Conservation (phyloP, 805 yeast genomes). For the Candida sphagnicola region DNA sequence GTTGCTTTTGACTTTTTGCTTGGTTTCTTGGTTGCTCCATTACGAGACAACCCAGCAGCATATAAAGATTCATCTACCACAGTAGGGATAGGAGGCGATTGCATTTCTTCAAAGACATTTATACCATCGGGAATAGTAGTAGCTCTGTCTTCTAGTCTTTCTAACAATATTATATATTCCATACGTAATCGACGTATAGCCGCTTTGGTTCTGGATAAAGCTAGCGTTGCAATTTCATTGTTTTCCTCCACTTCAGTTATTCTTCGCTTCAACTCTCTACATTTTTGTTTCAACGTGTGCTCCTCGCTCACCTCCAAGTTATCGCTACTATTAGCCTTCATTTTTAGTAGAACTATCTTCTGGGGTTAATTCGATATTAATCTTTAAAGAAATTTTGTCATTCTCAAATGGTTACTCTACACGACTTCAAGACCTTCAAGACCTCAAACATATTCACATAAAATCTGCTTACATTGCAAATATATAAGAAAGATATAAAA, state of each 20-base stretch:
- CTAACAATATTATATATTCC: slow-evolving; percentile 78
- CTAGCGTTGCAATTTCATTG: slow-evolving; percentile 72
- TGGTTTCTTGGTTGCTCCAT: slow-evolving; percentile 16
- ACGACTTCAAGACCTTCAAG: not conserved
- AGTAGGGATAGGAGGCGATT: slow-evolving; percentile 38
- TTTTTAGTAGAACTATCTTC: not conserved
- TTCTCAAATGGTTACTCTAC: not conserved
- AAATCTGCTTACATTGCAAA: not conserved
- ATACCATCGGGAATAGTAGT: slow-evolving; percentile 22
- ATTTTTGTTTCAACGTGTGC: slow-evolving; percentile 54
- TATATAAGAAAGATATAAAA: not conserved
- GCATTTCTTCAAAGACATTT: slow-evolving; percentile 29
- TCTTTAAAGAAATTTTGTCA: slow-evolving; percentile 2
- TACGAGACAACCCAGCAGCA: slow-evolving; percentile 16
- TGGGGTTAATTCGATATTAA: not conserved
- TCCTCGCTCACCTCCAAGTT: slow-evolving; percentile 12
- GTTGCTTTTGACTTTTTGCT: slow-evolving; percentile 14
- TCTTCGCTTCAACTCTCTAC: slow-evolving; percentile 66
- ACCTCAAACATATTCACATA: not conserved
- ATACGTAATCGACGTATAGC: slow-evolving; percentile 75
- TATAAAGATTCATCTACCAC: slow-evolving; percentile 29
- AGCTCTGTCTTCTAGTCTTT: slow-evolving; percentile 65
- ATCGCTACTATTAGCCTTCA: not conserved
- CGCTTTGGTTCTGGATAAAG: slow-evolving; percentile 71
- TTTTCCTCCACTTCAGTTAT: slow-evolving; percentile 70